Percentiles rank a stretch among this genome's conserved stretches.
Conservation (phyloP, 1,139 yeast species). For the Yamadazyma membranifaciens region DNA sequence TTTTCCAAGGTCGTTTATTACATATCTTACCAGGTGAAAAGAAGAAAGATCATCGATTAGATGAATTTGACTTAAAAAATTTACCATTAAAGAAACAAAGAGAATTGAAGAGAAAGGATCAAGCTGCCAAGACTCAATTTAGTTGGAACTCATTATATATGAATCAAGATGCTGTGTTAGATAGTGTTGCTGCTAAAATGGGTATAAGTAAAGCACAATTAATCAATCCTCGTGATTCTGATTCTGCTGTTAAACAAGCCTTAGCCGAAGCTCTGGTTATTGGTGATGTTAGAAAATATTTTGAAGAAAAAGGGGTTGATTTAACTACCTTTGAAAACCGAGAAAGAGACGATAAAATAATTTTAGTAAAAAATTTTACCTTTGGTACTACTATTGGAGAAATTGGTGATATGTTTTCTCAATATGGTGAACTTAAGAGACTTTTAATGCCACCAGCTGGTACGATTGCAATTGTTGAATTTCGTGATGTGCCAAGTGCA, state of each 20-base stretch:
- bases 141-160: slow-evolving; percentile 94
- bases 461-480: slow-evolving; percentile 94
- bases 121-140: slow-evolving; percentile 82
- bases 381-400: slow-evolving; percentile 81
- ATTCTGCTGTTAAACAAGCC: slow-evolving; percentile 95
- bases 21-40: slow-evolving; percentile 87
- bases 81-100: slow-evolving; percentile 89
- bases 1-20: slow-evolving; percentile 89
- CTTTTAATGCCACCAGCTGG: slow-evolving; percentile 96
- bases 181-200: slow-evolving; percentile 80
- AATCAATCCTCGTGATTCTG: slow-evolving; percentile 82
- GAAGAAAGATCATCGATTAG: slow-evolving; percentile 75
- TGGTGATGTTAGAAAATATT: slow-evolving; percentile 84
- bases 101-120: slow-evolving; percentile 78
- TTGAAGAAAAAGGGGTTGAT: slow-evolving; percentile 84
- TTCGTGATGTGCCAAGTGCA: slow-evolving; percentile 78
- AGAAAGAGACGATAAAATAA: slow-evolving; percentile 78
- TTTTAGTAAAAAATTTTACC: slow-evolving; percentile 87
- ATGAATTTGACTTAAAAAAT: slow-evolving; percentile 87
- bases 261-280: slow-evolving; percentile 96
- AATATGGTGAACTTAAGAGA: slow-evolving; percentile 77
- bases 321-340: slow-evolving; percentile 65
- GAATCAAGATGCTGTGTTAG: slow-evolving; percentile 90
- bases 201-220: slow-evolving; percentile 83
- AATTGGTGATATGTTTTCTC: slow-evolving; percentile 74